Percentiles rank a stretch among this genome's conserved stretches.
phyloP scores from a whole-genome alignment of 2,329 filamentous ascomycete species.

The Orbilia brochopaga region DNA sequence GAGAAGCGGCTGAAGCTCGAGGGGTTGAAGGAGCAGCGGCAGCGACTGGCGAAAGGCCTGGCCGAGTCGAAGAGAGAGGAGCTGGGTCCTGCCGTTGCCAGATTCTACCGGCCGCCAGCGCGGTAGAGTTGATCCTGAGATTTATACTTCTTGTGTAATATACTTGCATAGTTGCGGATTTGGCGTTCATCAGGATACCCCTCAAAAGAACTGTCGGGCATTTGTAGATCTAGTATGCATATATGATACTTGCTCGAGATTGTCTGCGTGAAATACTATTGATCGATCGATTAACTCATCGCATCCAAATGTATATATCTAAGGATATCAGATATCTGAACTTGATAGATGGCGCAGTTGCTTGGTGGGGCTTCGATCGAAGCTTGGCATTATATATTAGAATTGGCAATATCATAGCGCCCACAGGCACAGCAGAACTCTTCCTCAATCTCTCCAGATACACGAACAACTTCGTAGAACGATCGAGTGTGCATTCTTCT shows the following conservation, averaged over 20 bases:
- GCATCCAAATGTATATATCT: no score
- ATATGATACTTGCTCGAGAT: not conserved
- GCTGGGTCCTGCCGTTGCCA: conserved; percentile 80
- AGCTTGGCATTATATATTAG: no score
- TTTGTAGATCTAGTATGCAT: not conserved
- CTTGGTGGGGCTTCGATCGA: no score
- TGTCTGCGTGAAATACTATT: no score
- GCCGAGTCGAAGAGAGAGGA: conserved; percentile 67
- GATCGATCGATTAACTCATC: no score
- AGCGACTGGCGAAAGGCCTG: conserved; percentile 67
- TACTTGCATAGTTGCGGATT: conserved; percentile 30
- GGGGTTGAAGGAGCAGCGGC: conserved; percentile 75
- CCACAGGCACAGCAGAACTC: no score
- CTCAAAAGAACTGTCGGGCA: conserved; percentile 22
- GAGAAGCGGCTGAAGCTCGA: conserved; percentile 88
- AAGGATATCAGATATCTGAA: no score
- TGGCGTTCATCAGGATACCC: conserved; percentile 49
- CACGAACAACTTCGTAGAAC: no score
- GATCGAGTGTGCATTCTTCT: no score
- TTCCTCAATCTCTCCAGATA: no score
- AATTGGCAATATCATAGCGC: no score
- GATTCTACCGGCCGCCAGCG: conserved; percentile 70
- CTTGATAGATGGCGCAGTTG: no score
- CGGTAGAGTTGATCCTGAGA: not conserved
- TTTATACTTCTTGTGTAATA: conserved; percentile 24